phyloP scores from a whole-genome alignment of 805 yeast species.

The Candida insectorum region DNA sequence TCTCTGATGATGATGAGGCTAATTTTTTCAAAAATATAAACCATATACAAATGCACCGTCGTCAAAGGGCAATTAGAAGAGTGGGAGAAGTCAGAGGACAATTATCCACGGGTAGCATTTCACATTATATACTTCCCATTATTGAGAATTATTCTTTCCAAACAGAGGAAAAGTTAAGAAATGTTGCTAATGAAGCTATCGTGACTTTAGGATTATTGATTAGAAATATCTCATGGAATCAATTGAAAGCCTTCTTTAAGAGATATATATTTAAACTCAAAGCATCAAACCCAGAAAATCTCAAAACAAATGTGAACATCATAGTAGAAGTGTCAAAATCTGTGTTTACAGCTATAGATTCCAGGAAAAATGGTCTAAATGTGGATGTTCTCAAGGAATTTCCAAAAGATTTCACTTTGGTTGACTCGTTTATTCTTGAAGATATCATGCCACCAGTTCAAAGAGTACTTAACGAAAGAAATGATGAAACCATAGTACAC shows the following conservation, averaged over 20 bases:
- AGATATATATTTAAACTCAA: slow-evolving; percentile 57
- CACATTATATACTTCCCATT: slow-evolving; percentile 81
- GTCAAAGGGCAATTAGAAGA: slow-evolving; percentile 77
- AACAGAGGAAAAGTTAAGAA: slow-evolving; percentile 53
- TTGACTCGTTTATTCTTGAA: slow-evolving; percentile 42
- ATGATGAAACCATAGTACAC: slow-evolving; percentile 72
- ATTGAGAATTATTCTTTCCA: slow-evolving; percentile 74
- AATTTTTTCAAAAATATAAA: slow-evolving; percentile 73
- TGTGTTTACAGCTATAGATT: slow-evolving; percentile 27
- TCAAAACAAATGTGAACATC: slow-evolving; percentile 58
- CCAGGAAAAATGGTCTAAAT: slow-evolving; percentile 2
- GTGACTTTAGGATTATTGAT: slow-evolving; percentile 58
- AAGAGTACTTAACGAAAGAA: slow-evolving; percentile 56
- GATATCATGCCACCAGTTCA: slow-evolving; percentile 63
- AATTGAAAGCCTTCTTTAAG: slow-evolving; percentile 69
- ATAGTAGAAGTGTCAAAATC: slow-evolving; percentile 57
- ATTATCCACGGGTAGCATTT: slow-evolving; percentile 55
- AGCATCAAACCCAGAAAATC: slow-evolving; percentile 32
- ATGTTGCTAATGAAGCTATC: slow-evolving; percentile 64
- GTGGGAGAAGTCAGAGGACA: slow-evolving; percentile 46
- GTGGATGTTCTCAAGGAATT: slow-evolving; percentile 19
- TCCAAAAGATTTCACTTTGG: slow-evolving; percentile 22
- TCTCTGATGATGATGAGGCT: slow-evolving; percentile 69
- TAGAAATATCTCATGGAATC: slow-evolving; percentile 67
- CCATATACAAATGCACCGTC: slow-evolving; percentile 82